These are phyloP conservation scores for Dimocarpus longan DNA, from an alignment of 345 rosid genomes.

Conservation along the genomic window DNA sequence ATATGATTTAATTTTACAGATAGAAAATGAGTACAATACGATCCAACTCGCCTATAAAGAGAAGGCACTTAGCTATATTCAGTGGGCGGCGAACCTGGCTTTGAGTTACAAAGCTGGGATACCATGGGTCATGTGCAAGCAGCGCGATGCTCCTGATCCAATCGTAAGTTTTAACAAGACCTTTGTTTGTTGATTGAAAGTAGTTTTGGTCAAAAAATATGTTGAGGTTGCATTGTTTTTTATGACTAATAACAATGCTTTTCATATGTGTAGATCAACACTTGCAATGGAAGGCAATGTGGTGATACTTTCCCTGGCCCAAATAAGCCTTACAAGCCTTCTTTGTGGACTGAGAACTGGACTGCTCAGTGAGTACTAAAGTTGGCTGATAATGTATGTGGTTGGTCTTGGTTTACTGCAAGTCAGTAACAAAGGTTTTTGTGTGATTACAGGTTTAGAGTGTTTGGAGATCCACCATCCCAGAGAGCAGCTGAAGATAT, in stretches of 20 bases:
- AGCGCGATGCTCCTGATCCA: conserved; percentile 79
- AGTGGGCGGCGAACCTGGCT: conserved; percentile 78
- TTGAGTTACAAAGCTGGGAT: conserved; percentile 54
- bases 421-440: background rate
- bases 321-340: conserved; percentile 73
- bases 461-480: conserved; percentile 76
- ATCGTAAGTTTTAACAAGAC: conserved; percentile 47
- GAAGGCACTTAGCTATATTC: conserved; percentile 58
- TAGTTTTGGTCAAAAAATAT: background rate
- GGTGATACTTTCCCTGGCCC: conserved; percentile 96
- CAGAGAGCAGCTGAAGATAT: conserved; percentile 85
- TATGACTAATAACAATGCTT: background rate
- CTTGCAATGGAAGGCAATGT: conserved; percentile 98
- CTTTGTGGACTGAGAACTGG: conserved; percentile 98
- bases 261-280: conserved; percentile 59
- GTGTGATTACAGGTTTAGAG: conserved; percentile 50
- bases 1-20: conserved; percentile 40
- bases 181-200: background rate
- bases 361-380: conserved; percentile 73
- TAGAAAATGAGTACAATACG: conserved; percentile 86
- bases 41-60: conserved; percentile 67
- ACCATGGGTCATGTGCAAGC: conserved; percentile 98
- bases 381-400: background rate
- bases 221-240: background rate
- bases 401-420: background rate